Evolutionary conservation across 2,329 filamentous ascomycete species (phyloP), one percentile per base, ranked within the genome.

Genomic region (Diaporthe sp.): DNA sequence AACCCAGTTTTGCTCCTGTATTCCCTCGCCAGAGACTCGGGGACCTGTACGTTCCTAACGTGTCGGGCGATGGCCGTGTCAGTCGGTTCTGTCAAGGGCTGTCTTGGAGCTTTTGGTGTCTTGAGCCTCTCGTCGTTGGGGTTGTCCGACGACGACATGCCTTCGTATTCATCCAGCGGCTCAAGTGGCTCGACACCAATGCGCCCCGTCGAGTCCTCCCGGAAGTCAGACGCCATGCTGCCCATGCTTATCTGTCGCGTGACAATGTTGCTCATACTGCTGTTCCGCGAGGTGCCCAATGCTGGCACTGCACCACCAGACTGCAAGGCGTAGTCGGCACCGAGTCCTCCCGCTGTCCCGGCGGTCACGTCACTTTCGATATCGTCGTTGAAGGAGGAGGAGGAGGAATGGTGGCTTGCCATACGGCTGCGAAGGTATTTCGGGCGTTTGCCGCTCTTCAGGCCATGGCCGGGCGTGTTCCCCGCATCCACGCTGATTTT

Each of bases 51-150:
- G 80, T 96, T 95, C 78, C 94, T 93, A 60, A 98, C 93, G 81
- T 97, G 96, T 74, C 95, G 93, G 57, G 95, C 92, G 79, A 98
- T 94, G 68, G 95, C 92, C 2, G 95, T 98, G 81, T 98, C 96
- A 1, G 95, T 97, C 2, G 94, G 94, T 9, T 92, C 90, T 28
- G 89, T 86, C 54, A 91, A 84, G 67, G 89, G 85, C 77, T 89
- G 85, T 80, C 87, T 87, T n/a, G 75, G 72, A 75, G 92, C 86
- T 82, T 90, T 92, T 1, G 96, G 96, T 3, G 96, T 98, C 77
- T 89, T 89, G 9, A 95, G 89, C 67, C 82, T 81, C 79, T 86
- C 86, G 5, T 85, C 84, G 55, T 87, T 82, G 64, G 82, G 79
- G 10, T 72, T 72, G 40, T 72, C 70, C 1, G 70, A 72, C 17